Evolutionary conservation across 2,329 filamentous ascomycete species (phyloP).

Genomic region (Xylariaceae sp.): DNA sequence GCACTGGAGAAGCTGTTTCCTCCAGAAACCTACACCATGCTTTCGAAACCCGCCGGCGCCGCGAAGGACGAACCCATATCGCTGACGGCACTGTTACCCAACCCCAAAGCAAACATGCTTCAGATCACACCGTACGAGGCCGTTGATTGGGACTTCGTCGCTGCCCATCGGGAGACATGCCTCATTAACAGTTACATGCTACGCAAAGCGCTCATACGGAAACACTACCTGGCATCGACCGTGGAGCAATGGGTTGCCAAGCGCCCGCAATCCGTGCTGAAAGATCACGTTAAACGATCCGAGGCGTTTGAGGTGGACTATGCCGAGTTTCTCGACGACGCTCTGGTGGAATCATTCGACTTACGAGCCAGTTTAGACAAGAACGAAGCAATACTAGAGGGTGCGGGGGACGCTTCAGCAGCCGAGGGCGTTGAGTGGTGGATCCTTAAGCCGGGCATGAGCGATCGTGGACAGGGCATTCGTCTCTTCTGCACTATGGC

Average conservation of each 20-base stretch:
- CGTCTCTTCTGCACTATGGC: slow-evolving; percentile 79
- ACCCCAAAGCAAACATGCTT: slow-evolving; percentile 48
- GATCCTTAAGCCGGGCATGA: slow-evolving; percentile 98
- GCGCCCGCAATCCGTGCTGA: slow-evolving; percentile 64
- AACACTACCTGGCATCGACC: slow-evolving; percentile 85
- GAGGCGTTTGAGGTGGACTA: slow-evolving; percentile 94
- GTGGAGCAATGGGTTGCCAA: slow-evolving; percentile 83
- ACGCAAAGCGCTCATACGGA: slow-evolving; percentile 91
- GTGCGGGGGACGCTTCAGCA: slow-evolving; percentile 11
- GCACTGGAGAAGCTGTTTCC: slow-evolving; percentile 63
- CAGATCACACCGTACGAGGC: slow-evolving; percentile 84
- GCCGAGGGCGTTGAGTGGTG: slow-evolving; percentile 68
- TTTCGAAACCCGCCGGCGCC: slow-evolving; percentile 38
- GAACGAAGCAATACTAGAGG: slow-evolving; percentile 47
- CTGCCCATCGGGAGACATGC: slow-evolving; percentile 53
- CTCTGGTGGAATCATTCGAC: slow-evolving; percentile 84
- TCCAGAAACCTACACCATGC: slow-evolving; percentile 46
- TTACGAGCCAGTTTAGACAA: slow-evolving; percentile 68
- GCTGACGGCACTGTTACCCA: slow-evolving; percentile 34
- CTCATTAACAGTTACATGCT: slow-evolving; percentile 90
- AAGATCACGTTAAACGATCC: slow-evolving; percentile 64
- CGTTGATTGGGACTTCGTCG: slow-evolving; percentile 74
- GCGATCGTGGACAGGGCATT: slow-evolving; percentile 90
- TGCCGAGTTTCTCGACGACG: slow-evolving; percentile 92
- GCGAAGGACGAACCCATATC: slow-evolving; percentile 24